These are phyloP conservation scores for Fusarium ramigenum DNA, from an alignment of 2,329 filamentous ascomycete species.

Conservation along the genomic window DNA sequence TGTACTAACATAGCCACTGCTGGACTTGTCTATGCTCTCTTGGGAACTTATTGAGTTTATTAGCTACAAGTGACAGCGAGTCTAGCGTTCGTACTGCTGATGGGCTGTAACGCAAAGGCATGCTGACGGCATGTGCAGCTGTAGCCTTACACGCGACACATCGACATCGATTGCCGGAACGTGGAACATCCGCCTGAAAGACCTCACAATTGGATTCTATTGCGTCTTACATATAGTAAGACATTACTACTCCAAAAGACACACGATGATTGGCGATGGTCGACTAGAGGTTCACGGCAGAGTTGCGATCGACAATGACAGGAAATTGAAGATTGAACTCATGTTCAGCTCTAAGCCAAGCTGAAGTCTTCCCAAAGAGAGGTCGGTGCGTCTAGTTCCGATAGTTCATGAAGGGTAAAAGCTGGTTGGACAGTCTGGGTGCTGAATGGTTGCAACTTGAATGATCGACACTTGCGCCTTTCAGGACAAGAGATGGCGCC, in stretches of 20 bases:
- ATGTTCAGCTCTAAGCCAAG: background rate
- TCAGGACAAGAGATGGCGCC: conserved; percentile 30
- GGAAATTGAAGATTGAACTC: background rate
- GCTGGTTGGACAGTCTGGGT: conserved; percentile 16
- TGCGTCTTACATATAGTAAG: conserved; percentile 9
- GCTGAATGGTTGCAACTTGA: conserved; percentile 6
- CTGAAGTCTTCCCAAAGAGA: background rate
- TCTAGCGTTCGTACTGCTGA: background rate
- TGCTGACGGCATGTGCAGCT: conserved; percentile 11
- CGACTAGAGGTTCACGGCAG: background rate
- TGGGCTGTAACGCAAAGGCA: background rate
- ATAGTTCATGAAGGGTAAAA: conserved; percentile 14
- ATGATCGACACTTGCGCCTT: conserved; percentile 37
- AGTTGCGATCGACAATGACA: conserved; percentile 12
- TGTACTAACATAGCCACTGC: background rate
- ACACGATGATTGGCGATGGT: background rate
- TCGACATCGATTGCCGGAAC: background rate
- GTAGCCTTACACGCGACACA: background rate
- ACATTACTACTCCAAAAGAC: background rate
- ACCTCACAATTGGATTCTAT: conserved; percentile 6
- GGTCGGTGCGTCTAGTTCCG: conserved; percentile 8
- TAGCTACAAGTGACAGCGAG: background rate
- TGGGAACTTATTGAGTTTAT: background rate
- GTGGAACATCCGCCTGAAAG: conserved; percentile 6
- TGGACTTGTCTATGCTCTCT: background rate